Evolutionary conservation across 2,329 filamentous ascomycete species (phyloP), one percentile per base, ranked within the genome.

Genomic region (Blastomyces parvus): DNA sequence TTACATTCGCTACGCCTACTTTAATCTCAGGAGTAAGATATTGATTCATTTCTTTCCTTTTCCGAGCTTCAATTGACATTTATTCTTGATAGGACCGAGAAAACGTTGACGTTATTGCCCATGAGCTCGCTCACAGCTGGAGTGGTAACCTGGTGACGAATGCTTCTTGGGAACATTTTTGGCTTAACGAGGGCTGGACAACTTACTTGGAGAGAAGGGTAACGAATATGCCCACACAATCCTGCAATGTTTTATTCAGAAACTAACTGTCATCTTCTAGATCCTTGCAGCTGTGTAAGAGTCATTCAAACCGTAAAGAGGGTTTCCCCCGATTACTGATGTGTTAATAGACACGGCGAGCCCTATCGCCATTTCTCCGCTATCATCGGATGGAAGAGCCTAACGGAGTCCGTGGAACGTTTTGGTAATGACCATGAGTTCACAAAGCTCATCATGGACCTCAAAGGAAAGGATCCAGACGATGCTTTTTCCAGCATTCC

Each of bases 101-200:
- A 72, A 97, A 97, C 69, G 86, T 97, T 25, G 93, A 97, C 73
- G 93, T 97, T 25, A 96, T 99, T 76, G 94, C 94, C 1, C 94
- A 96, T 74, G 92, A 90, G 70, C 78, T 88, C 55, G 79, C 82
- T 6, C 86, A 88, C 70, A 85, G 88, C 70, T 97, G 92, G 91
- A 94, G 89, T 65, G 93, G 92, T 33, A 97, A 97, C 70, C 78
- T 88, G 7, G 81, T 82, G 25, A 81, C 78, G 30, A 82, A 81
- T 68, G 78, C 77, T 50, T 80, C 77, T 19, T 82, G 80, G 79
- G 78, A 82, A 65, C 79, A 82, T 65, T 82, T 82, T 67, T 82
- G 81, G 81, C 74, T 88, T 52, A 88, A 88, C 66, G 86, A 88
- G 71, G 93, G 93, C 40, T 97, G 93, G 94, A 97, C 94, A 0